Base-by-base conservation (phyloP, 2,329 filamentous ascomycete genomes). In the Verticillium tricorpus region DNA sequence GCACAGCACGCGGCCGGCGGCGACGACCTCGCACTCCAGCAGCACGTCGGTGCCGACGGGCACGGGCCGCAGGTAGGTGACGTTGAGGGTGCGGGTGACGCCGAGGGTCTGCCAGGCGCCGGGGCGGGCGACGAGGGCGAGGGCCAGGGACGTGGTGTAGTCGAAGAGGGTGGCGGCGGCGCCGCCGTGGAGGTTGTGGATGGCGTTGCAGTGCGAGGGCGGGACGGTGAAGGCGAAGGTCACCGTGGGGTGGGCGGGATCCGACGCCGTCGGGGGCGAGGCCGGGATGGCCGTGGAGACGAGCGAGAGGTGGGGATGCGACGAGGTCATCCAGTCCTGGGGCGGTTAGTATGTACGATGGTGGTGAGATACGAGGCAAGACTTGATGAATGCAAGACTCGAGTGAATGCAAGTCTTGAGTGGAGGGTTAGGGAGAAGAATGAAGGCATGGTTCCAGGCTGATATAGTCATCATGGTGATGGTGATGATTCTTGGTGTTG, bases 131-230 rank as follows among this genome's bases (percentile, higher is more conserved):
- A 89, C 72, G 40, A 87, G 79, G 11, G 81, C 73, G 14, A 91
- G 73, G 3, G 85, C 78, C 19, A 85, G 71, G 3, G 85, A 85
- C 0, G 89, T 91, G 67, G 85, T 81, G 62, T 84, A 76, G 74
- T 92, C 90, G 66, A 91, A 88, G 4, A 92, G 74, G 0, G 88
- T 88, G 2, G 89, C 83, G 0, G 85, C 80, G 65, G 85, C 88
- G 19, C 86, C 86, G 60, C 85, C 86, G 69, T 89, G 86, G 60
- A 89, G 74, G 73, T 82, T 88, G 31, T 73, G 72, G 15, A 81
- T 62, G 6, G 78, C 73, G 72, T 88, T 88, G 72, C 77, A 80
- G 74, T 88, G 82, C 3, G 75, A 67, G 0, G 75, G 72, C 61
- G 81, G 78, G 31, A 85, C 80, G 2, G 75, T 81, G 71, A 81